phyloP scores from a whole-genome alignment of 352 stramenopile species.

The Phytophthora macrochlamydospora region DNA sequence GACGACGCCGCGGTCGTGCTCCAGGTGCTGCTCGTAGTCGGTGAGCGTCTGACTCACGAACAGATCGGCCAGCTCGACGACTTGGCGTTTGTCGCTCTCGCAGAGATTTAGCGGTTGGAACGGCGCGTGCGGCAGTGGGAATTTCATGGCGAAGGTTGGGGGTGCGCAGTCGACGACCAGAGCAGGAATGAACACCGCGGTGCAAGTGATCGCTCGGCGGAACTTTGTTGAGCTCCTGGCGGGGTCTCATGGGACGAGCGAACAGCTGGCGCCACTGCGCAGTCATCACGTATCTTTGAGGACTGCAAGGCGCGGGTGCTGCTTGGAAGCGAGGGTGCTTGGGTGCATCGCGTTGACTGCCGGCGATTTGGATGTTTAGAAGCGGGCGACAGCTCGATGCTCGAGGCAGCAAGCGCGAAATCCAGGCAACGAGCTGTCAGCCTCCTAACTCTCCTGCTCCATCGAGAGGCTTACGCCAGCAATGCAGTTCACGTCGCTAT shows the following conservation, averaged over 20 bases:
- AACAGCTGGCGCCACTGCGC: conserved; percentile 11
- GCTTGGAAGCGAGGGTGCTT: background rate
- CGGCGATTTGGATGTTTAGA: background rate
- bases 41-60: conserved; percentile 39
- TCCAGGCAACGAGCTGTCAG: background rate
- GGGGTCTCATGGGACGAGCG: conserved; percentile 23
- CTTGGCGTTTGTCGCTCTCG: conserved; percentile 20
- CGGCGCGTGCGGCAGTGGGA: conserved; percentile 29
- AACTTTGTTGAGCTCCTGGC: conserved; percentile 14
- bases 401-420: background rate
- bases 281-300: conserved; percentile 15
- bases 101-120: conserved; percentile 39
- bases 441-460: background rate
- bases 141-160: conserved; percentile 26
- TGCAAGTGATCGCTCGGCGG: conserved; percentile 6
- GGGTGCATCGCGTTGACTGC: conserved; percentile 2
- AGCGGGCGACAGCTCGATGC: background rate
- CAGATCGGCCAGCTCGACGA: conserved; percentile 32
- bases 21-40: conserved; percentile 40
- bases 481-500: conserved; percentile 1
- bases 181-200: conserved; percentile 11
- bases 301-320: background rate
- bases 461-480: background rate
- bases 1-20: conserved; percentile 22
- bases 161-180: conserved; percentile 15